These are phyloP conservation scores for Chlorophyllum brunneum DNA, from an alignment of 768 basidiomycete species.

Conservation along the genomic window DNA sequence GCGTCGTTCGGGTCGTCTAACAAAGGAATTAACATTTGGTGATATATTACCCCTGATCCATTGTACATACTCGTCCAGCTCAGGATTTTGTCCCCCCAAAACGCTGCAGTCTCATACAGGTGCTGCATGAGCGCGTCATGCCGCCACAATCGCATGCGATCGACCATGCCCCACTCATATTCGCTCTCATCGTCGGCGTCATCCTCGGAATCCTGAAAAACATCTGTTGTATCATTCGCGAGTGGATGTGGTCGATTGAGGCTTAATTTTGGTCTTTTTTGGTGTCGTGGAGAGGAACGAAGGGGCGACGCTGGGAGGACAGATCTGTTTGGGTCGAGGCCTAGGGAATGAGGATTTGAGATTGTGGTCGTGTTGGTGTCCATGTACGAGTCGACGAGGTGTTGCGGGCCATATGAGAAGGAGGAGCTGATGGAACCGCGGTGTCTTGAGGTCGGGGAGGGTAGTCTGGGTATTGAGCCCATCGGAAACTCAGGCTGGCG, in stretches of 20 bases:
- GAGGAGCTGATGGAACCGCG: slow-evolving; percentile 73
- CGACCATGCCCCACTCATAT: slow-evolving; percentile 83
- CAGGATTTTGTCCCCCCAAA: slow-evolving; percentile 98
- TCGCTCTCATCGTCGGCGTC: slow-evolving; percentile 55
- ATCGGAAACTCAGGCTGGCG: slow-evolving; percentile 38
- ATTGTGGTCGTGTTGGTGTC: slow-evolving; percentile 61
- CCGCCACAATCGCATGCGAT: slow-evolving; percentile 94
- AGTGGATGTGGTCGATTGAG: slow-evolving; percentile 56
- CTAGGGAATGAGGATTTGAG: slow-evolving; percentile 46
- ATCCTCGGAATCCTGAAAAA: slow-evolving; percentile 67
- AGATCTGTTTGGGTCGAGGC: slow-evolving; percentile 81
- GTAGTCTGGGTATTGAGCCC: slow-evolving; percentile 45
- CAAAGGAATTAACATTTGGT: neutral
- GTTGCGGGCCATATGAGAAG: slow-evolving; percentile 81
- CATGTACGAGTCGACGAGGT: slow-evolving; percentile 66
- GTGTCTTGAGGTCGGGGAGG: slow-evolving; percentile 54
- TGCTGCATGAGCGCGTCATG: slow-evolving; percentile 99
- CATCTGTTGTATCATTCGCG: slow-evolving; percentile 73
- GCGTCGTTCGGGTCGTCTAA: slow-evolving; percentile 95
- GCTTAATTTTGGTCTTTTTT: slow-evolving; percentile 52
- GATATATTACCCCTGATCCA: neutral
- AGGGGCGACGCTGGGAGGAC: slow-evolving; percentile 70
- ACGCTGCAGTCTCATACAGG: slow-evolving; percentile 93
- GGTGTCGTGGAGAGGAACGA: slow-evolving; percentile 60
- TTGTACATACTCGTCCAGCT: slow-evolving; percentile 83